Conservation (phyloP, 495 filamentous ascomycete genomes). For the Coniosporium apollinis region DNA sequence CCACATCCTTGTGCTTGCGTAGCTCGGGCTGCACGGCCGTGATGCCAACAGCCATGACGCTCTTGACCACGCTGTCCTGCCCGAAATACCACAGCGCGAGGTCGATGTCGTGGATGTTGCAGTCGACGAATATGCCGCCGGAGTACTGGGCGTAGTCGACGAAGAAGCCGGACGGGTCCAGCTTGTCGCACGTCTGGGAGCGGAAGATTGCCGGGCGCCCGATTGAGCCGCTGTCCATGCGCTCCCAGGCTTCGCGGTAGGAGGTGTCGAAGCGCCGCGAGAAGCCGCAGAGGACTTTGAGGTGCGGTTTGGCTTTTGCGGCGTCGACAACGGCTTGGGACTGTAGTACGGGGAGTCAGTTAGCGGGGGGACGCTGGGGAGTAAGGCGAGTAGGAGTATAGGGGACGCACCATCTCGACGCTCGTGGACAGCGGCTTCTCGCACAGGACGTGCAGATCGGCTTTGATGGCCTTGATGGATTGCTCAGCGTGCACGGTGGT, state of each 20-base stretch:
- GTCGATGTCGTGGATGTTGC: conserved; percentile 33
- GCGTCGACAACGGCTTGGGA: conserved; percentile 22
- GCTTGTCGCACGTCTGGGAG: conserved; percentile 30
- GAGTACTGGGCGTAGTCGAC: conserved; percentile 26
- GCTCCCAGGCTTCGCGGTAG: conserved; percentile 19
- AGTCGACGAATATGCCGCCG: conserved; percentile 34
- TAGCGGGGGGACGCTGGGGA: background rate
- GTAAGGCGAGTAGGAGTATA: no score
- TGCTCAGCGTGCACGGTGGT: conserved; percentile 28
- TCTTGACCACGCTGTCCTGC: conserved; percentile 23
- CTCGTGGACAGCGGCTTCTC: conserved; percentile 29
- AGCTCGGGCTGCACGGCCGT: conserved; percentile 44
- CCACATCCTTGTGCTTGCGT: conserved; percentile 38
- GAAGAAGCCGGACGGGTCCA: conserved; percentile 29
- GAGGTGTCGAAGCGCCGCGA: conserved; percentile 26
- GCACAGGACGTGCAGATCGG: conserved; percentile 25
- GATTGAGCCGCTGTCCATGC: conserved; percentile 18
- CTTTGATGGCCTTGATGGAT: conserved; percentile 21
- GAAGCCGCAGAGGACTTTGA: conserved; percentile 28
- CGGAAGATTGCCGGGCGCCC: conserved; percentile 27
- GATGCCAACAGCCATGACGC: conserved; percentile 36
- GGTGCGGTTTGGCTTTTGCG: conserved; percentile 18
- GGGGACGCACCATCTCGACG: conserved; percentile 8
- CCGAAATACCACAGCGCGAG: conserved; percentile 29
- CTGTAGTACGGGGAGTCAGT: conserved; percentile 4